These are phyloP conservation scores for Pseudogymnoascus sp. DNA, from an alignment of 2,329 filamentous ascomycete species.

Conservation along the genomic window DNA sequence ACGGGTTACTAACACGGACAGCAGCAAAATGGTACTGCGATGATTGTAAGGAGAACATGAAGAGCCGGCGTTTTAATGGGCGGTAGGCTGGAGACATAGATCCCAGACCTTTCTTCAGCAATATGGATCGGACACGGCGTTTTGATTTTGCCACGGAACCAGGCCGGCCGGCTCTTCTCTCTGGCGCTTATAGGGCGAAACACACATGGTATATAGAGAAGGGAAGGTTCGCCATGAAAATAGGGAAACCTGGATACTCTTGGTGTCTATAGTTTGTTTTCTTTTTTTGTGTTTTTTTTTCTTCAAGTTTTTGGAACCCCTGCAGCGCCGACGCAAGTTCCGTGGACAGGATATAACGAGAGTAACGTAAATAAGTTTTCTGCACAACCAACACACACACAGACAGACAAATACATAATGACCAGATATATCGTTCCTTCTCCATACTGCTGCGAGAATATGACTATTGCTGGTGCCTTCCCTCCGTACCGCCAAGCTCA, in stretches of 20 bases:
- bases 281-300: not conserved
- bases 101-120: not conserved
- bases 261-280: not conserved
- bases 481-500: not conserved
- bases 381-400: not conserved
- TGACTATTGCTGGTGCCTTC: not conserved
- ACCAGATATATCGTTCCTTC: not conserved
- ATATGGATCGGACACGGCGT: not conserved
- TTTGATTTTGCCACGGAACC: not conserved
- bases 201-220: slow-evolving; percentile 3
- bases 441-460: not conserved
- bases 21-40: slow-evolving; percentile 30
- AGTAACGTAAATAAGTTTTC: slow-evolving; percentile 8
- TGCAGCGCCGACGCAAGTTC: not conserved
- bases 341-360: slow-evolving; percentile 3
- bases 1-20: not conserved
- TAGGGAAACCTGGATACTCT: slow-evolving; percentile 5
- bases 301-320: not conserved
- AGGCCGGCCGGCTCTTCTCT: slow-evolving; percentile 8
- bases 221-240: not conserved
- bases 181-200: slow-evolving; percentile 4
- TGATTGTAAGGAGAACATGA: slow-evolving; percentile 26
- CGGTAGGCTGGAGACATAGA: slow-evolving; percentile 11
- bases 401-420: slow-evolving; percentile 8
- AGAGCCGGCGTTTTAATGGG: slow-evolving; percentile 23